Conservation (phyloP, 495 filamentous ascomycete species). For the Xylaria telfairii region DNA sequence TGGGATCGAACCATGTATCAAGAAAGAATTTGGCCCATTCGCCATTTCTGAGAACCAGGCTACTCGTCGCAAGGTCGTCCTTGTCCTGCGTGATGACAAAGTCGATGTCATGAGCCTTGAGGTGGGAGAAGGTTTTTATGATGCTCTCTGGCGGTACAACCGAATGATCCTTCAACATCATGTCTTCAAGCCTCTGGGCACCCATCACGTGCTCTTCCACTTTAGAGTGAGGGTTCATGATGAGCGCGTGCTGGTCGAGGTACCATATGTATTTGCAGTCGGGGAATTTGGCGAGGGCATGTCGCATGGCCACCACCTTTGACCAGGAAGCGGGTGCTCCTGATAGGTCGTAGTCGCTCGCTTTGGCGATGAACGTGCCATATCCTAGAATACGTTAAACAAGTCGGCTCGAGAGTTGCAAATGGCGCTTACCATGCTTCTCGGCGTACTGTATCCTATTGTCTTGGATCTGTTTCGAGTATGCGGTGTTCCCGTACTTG, state of each 20-base stretch:
- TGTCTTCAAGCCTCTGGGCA: conserved; percentile 66
- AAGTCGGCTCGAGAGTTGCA: conserved; percentile 6
- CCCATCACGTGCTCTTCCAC: conserved; percentile 75
- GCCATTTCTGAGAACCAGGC: conserved; percentile 80
- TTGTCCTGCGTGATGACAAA: conserved; percentile 85
- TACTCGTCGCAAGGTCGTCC: conserved; percentile 76
- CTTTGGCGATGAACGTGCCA: conserved; percentile 78
- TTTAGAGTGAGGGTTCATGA: conserved; percentile 80
- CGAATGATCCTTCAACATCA: conserved; percentile 84
- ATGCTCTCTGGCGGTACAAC: conserved; percentile 95
- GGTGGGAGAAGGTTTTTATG: conserved; percentile 90
- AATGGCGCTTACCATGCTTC: conserved; percentile 75
- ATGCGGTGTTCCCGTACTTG: conserved; percentile 62
- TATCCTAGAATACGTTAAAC: conserved; percentile 69
- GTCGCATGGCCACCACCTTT: conserved; percentile 81
- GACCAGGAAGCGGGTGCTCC: conserved; percentile 75
- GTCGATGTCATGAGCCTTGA: conserved; percentile 77
- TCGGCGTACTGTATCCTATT: conserved; percentile 87
- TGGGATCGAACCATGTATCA: conserved; percentile 94
- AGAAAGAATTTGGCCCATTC: conserved; percentile 93
- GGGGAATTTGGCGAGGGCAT: conserved; percentile 82
- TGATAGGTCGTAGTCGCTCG: conserved; percentile 76
- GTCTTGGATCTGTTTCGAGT: conserved; percentile 72
- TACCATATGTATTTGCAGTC: conserved; percentile 81
- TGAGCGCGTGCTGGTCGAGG: conserved; percentile 79